These are phyloP conservation scores for Vaccinium macrocarpon DNA, from an alignment of 148 eudicot species.

Conservation along the genomic window DNA sequence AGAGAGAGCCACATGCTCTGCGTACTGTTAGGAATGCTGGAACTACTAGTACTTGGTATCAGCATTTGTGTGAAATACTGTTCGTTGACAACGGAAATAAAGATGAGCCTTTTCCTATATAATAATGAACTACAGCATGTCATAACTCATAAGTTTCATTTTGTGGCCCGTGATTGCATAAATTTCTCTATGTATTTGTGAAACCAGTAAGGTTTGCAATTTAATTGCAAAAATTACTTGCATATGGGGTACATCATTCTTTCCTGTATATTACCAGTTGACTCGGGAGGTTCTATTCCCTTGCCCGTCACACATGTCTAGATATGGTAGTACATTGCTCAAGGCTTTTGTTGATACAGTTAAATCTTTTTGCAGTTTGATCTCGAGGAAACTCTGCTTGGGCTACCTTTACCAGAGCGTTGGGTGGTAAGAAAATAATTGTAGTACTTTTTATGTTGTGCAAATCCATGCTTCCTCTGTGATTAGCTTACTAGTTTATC, in stretches of 20 bases:
- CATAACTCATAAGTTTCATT: background rate
- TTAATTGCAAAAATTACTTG: background rate
- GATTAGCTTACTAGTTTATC: slow-evolving; percentile 14
- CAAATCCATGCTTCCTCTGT: background rate
- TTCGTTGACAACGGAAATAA: background rate
- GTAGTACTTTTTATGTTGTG: background rate
- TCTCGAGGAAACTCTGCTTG: slow-evolving; percentile 50
- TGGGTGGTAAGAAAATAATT: slow-evolving; percentile 87
- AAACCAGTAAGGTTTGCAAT: background rate
- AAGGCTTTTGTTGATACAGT: slow-evolving; percentile 3
- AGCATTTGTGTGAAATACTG: background rate
- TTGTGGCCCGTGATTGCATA: background rate
- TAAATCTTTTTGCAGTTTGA: slow-evolving; percentile 54
- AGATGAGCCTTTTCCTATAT: background rate
- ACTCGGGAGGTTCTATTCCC: background rate
- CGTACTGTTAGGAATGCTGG: background rate
- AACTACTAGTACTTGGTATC: background rate
- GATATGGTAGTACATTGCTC: slow-evolving; percentile 3
- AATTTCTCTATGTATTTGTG: background rate
- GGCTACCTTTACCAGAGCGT: slow-evolving; percentile 79
- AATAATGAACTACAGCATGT: background rate
- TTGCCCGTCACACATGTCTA: background rate
- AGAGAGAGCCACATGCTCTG: background rate
- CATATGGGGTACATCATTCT: background rate
- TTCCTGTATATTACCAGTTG: background rate